Percentiles rank a stretch among this genome's conserved stretches.
These are phyloP conservation scores for Erodium trifolium DNA, from an alignment of 441 rosid species.

Conservation along the genomic window DNA sequence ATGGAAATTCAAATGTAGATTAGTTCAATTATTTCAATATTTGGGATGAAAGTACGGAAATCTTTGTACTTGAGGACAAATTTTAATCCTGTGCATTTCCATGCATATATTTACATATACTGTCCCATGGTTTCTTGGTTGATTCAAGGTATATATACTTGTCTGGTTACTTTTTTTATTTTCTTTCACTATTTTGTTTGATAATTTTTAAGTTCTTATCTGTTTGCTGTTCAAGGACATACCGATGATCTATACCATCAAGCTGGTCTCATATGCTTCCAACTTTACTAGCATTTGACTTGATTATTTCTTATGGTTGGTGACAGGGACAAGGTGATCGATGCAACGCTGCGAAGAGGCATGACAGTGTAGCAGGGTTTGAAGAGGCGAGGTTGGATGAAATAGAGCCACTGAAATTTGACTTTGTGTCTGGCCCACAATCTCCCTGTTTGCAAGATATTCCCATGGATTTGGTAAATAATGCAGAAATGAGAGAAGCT, in stretches of 20 bases:
- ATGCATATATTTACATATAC: not conserved
- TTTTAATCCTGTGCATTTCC: not conserved
- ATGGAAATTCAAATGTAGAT: not conserved
- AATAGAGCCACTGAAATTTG: slow-evolving; percentile 33
- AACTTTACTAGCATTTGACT: not conserved
- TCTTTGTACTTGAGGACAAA: not conserved
- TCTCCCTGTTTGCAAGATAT: slow-evolving; percentile 10
- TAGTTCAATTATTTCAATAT: not conserved
- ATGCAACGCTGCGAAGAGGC: slow-evolving; percentile 18
- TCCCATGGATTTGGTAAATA: slow-evolving; percentile 27
- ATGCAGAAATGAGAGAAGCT: slow-evolving; percentile 23
- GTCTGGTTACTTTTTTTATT: not conserved
- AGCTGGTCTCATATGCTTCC: not conserved
- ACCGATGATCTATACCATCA: not conserved
- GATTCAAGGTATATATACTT: too few species aligned
- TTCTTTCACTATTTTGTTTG: not conserved
- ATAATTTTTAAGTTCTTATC: too few species aligned
- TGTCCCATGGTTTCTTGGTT: not conserved
- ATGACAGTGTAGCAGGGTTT: slow-evolving; percentile 17
- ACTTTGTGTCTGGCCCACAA: slow-evolving; percentile 21
- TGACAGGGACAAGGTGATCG: slow-evolving; percentile 20
- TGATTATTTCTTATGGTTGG: not conserved
- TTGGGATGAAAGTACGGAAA: not conserved
- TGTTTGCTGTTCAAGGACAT: not conserved
- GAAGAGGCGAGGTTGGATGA: slow-evolving; percentile 42